Evolutionary conservation across 2,329 filamentous ascomycete species (phyloP).

Genomic region (Ophiostoma ulmi): DNA sequence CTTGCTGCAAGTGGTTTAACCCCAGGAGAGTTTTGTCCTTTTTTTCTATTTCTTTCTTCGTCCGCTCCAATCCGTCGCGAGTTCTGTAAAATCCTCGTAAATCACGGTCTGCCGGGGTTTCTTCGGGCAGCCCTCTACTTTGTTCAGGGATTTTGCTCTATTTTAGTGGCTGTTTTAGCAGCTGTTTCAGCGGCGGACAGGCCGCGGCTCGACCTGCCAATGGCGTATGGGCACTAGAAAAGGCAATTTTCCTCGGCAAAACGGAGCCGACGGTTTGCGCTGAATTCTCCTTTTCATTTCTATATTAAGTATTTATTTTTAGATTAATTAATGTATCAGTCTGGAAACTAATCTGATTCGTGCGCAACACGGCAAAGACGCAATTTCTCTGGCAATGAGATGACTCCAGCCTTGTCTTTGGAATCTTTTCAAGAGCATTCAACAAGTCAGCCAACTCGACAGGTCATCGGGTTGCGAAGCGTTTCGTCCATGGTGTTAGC

Average conservation of each 20-base stretch:
- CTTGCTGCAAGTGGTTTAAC: not conserved
- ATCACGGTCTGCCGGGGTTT: not conserved
- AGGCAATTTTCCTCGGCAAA: slow-evolving; percentile 7
- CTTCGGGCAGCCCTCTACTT: not conserved
- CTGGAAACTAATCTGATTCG: slow-evolving; percentile 6
- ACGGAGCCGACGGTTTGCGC: not conserved
- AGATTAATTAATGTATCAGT: not conserved
- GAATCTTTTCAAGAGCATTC: not conserved
- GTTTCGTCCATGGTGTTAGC: not conserved
- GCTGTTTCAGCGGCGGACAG: not conserved
- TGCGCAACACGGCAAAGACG: not conserved
- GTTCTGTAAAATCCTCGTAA: not conserved
- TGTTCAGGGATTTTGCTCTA: not conserved
- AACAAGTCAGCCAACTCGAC: not conserved
- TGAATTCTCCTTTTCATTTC: not conserved
- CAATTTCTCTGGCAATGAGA: not conserved
- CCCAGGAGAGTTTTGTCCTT: not conserved
- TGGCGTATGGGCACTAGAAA: not conserved
- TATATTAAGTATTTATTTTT: not conserved
- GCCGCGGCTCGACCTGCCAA: not conserved
- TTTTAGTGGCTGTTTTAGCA: not conserved
- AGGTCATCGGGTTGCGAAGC: not conserved
- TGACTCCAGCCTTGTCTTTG: slow-evolving; percentile 1
- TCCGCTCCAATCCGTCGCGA: not conserved
- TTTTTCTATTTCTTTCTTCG: not conserved